Base-by-base conservation (phyloP, 805 yeast species). In the Hanseniaspora taiwanica region DNA sequence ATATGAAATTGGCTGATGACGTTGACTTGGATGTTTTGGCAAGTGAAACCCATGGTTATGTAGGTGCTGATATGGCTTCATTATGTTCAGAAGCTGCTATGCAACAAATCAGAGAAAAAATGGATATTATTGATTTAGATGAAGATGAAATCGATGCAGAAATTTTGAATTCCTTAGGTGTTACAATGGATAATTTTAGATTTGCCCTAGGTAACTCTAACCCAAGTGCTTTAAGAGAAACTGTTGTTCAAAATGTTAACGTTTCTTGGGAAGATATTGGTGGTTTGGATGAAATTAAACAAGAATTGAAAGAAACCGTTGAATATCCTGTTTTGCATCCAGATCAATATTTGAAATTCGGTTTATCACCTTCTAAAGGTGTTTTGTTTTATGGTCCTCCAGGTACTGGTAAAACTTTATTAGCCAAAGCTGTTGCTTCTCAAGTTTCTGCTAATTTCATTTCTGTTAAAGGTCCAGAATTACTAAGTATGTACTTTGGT, bases 261-360 rank as follows among this genome's bases (percentile, higher is more conserved):
- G 97, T 91, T 54, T 87, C 95, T 43, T 91, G 99, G 99, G 94
- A 87, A 63, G 98, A 91, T 59, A 86, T 91, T 71, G 99, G 99
- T 67, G 99, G 98, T 50, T 73, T 91, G 58, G 98, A 91, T 61
- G 78, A 78, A 56, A 89, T 91, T 66, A 91, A 91, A 76, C 79
- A 78, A 59, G 98, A 91, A 71, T 80, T 91, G 63, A 87, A 86
- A 68, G 98, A 91, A 72, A 91, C 97, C 44, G 99, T 91, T 44
- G 98, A 91, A 69, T 91, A 91, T 62, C 99, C 99, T 31, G 98
- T 91, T 40, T 71, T 89, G 61, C 97, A 91, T 65, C 97, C 99
- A 64, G 98, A 91, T 58, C 95, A 89, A 71, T 91, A 85, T 68
- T 83, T 93, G 64, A 93, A 91, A 69, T 91, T 91, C 59, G 99